These are phyloP conservation scores for Taphrina pruni DNA, from an alignment of 1,139 yeast genomes.

Conservation along the genomic window DNA sequence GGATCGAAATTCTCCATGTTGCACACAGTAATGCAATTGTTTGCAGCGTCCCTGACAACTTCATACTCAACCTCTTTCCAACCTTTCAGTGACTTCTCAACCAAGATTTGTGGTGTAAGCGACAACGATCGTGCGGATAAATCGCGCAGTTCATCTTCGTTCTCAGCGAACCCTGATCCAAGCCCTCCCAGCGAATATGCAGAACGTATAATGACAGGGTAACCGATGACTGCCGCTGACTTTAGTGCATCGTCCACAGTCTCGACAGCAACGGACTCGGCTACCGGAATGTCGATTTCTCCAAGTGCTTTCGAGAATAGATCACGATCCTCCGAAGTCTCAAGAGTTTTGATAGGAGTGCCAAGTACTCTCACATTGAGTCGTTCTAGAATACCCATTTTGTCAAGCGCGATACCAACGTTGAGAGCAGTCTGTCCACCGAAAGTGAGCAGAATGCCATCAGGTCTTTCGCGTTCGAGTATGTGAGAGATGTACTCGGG, in stretches of 20 bases:
- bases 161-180: constrained; percentile 95
- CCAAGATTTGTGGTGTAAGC: constrained; percentile 90
- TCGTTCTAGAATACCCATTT: constrained; percentile 89
- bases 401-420: constrained; percentile 92
- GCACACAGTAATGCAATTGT: constrained; percentile 97
- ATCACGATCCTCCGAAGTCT: constrained; percentile 97
- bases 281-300: constrained; percentile 92
- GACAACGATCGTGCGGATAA: constrained; percentile 88
- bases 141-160: constrained; percentile 79
- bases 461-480: constrained; percentile 94
- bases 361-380: constrained; percentile 94
- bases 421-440: constrained; percentile 99
- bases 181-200: constrained; percentile 98
- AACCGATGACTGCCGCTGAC: constrained; percentile 87
- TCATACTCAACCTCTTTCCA: constrained; percentile 99
- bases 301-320: constrained; percentile 79
- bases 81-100: constrained; percentile 95
- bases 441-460: constrained; percentile 90
- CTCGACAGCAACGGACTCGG: constrained; percentile 93
- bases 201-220: constrained; percentile 96
- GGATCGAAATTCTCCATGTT: constrained; percentile 99
- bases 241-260: constrained; percentile 87
- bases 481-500: constrained; percentile 93
- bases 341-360: constrained; percentile 92
- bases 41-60: constrained; percentile 95